Base-by-base conservation (phyloP, 495 filamentous ascomycete genomes). In the Aspergillus leporis region DNA sequence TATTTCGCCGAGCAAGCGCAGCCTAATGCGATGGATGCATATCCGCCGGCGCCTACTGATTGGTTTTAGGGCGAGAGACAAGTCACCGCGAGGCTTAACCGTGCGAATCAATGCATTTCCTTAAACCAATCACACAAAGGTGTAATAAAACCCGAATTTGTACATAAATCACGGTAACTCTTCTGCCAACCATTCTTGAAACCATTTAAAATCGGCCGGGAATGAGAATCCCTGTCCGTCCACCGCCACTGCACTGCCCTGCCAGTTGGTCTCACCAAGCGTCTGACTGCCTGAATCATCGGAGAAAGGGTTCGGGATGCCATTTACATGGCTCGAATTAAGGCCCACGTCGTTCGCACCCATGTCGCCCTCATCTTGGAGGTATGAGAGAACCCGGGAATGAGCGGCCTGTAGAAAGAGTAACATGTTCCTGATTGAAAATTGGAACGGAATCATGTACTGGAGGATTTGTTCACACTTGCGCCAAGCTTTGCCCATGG, bases 211-310 rank as follows among this genome's bases (percentile, higher is more conserved):
- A 59, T 71, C 69, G 41, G 70, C 66, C 59, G 64, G 58, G 4
- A 66, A 64, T 25, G 69, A 56, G 38, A 74, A 74, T 9, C 69
- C 69, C 45, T 72, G 62, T 9, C 71, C 69, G n/a, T 68, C 67
- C 23, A 66, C 60, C 2, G 63, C 60, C 23, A 65, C 6, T 0
- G 64, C 62, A 23, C 70, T 67, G 49, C 70, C 69, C 61, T 61
- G 65, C 16, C 54, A 61, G 43, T 23, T 47, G 1, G 43, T 5
- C 13, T n/a, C 43, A 23, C 19, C 23, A 6, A 47, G 9, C 3
- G 10, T 12, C 4, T n/a, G 40, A 19, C 10, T 6, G 8, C 23
- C 51, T 60, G 59, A 19, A 70, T 31, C 53, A 21, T 5, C 23
- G 38, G 62, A 0, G 59, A 59, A 49, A 66, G 66, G 21, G 56